Base-by-base conservation (phyloP, 352 stramenopile species). In the Phytopythium montanum region DNA sequence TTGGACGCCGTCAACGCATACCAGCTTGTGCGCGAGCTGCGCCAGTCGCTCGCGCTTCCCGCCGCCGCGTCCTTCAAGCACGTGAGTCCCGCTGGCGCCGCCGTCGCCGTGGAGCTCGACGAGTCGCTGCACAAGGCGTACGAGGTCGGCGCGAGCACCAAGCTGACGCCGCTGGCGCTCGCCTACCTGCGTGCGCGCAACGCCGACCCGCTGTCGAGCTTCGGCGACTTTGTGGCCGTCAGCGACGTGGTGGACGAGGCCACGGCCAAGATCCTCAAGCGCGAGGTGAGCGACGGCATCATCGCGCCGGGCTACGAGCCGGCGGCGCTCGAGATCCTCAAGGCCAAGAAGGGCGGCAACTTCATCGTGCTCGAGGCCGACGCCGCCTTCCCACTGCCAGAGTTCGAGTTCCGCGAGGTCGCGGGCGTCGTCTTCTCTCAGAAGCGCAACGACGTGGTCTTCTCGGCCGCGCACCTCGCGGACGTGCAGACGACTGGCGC, bases 21-120 rank as follows among this genome's bases (percentile, higher is more conserved):
- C 86, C 97, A 99, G 72, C 88, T 99, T 23, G 97, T 99, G 50
- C 81, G 90, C 57, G 98, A 99, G 81, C 81, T 99, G 36, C 88
- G 93, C 60, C 54, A 97, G 59, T 97, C 96, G 42, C 95, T 98
- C 41, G 90, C 94, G 31, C 80, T 99, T 46, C 79, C 92, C 6
- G 94, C 96, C 23, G 97, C 97, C 3, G 92, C 97, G 36, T 99
- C 94, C 59, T 99, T 99, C 84, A 99, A 99, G 87, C 98, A 99
- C 80, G 97, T 99, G 31, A 98, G 86, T 66, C 97, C 97, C 25
- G 93, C 93, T 2, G 96, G 97, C 64, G 96, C 95, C 14, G 97
- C 96, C n/a, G 94, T 99, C 1, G 97, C 95, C 19, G 94, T 99
- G 7, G 95, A 98, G n/a, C 80, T 99, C 7, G 96, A 92, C 26